Evolutionary conservation across 2,329 filamentous ascomycete genomes (phyloP).

Genomic region (Exophiala sp.): DNA sequence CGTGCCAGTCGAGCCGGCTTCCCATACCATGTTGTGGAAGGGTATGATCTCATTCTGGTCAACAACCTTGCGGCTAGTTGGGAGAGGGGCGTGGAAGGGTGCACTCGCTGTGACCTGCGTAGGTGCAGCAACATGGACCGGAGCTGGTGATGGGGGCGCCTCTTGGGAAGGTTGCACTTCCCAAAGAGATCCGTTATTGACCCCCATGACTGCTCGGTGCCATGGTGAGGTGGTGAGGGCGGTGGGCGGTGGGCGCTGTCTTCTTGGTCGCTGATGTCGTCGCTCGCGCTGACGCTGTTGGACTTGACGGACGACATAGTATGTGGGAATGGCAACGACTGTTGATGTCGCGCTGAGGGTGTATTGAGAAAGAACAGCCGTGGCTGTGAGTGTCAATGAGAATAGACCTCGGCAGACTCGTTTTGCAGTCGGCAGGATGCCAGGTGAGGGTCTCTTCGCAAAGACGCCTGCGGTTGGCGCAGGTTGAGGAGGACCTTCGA

Average conservation of each 20-base stretch:
- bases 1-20: neutral
- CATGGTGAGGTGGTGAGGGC: constrained; percentile 14
- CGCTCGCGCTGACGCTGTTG: constrained; percentile 6
- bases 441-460: constrained; percentile 10
- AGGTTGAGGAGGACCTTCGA: constrained; percentile 6
- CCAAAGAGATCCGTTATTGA: neutral
- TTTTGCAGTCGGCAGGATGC: constrained; percentile 13
- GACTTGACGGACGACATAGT: constrained; percentile 17
- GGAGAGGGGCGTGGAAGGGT: neutral
- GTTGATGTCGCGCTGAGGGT: constrained; percentile 4
- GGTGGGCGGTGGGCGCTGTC: neutral
- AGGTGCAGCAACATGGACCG: neutral
- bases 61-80: neutral
- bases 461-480: constrained; percentile 12
- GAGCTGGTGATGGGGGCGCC: neutral
- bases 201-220: constrained; percentile 7
- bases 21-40: neutral
- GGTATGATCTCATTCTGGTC: neutral
- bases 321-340: constrained; percentile 12
- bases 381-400: constrained; percentile 1
- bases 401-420: constrained; percentile 16
- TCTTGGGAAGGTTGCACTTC: neutral
- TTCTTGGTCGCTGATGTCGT: constrained; percentile 7
- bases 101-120: constrained; percentile 2
- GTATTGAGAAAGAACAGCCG: constrained; percentile 2